Percentiles rank a stretch among this genome's conserved stretches.
Conservation (phyloP, 1,284 basidiomycete species). For the Meira miltonrushii region DNA sequence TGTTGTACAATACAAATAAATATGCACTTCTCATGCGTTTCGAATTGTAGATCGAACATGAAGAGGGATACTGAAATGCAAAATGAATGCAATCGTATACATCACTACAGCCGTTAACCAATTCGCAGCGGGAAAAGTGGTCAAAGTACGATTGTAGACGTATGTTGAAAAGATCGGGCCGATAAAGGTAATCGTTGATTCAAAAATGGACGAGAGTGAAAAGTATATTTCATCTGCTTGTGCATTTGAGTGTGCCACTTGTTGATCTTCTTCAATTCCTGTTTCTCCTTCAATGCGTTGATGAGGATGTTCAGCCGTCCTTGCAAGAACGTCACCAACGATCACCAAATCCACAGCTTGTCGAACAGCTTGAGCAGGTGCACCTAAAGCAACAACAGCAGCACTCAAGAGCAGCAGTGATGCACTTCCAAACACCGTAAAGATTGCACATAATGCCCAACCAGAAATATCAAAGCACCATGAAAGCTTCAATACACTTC, state of each 20-base stretch:
- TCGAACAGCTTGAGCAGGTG: background rate
- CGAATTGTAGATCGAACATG: background rate
- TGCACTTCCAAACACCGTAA: background rate
- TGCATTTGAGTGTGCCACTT: background rate
- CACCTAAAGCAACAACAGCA: background rate
- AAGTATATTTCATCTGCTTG: slow-evolving; percentile 1
- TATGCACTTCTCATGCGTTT: no score
- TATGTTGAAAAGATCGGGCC: background rate
- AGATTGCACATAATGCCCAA: background rate
- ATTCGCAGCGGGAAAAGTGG: background rate
- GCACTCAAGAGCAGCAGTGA: background rate
- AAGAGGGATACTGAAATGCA: background rate
- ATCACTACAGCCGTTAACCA: background rate
- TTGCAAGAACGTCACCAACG: background rate
- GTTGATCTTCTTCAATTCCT: background rate
- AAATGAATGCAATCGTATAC: background rate
- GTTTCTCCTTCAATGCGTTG: background rate
- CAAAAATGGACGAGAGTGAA: background rate
- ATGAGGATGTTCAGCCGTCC: background rate
- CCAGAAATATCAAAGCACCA: slow-evolving; percentile 1
- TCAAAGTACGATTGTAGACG: background rate
- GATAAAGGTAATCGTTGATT: background rate
- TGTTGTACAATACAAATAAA: no score
- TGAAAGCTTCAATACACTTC: background rate
- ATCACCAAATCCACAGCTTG: background rate